Conservation (phyloP, 805 yeast genomes). For the Tetrapisispora namnaoensis region DNA sequence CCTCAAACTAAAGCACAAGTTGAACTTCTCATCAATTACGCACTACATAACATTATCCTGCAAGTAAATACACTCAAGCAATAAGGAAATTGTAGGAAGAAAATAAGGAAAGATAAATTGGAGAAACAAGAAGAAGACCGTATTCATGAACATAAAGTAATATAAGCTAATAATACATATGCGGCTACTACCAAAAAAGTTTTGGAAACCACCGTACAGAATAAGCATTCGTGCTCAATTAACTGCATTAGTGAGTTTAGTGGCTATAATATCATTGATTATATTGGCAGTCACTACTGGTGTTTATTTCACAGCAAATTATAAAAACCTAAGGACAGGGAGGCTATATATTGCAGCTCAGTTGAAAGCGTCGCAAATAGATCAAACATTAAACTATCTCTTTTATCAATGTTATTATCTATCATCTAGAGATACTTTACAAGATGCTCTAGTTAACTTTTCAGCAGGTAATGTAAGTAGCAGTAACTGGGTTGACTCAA, state of each 20-base stretch:
- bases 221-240: conserved; percentile 72
- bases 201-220: conserved; percentile 30
- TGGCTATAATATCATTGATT: conserved; percentile 59
- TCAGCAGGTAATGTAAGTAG: conserved; percentile 62
- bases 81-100: not conserved
- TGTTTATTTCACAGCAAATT: conserved; percentile 57
- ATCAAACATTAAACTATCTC: conserved; percentile 52
- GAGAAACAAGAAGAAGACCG: not conserved
- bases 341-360: conserved; percentile 70
- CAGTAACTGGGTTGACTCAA: conserved; percentile 38
- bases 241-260: conserved; percentile 57
- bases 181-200: not conserved
- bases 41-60: too few species aligned
- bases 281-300: conserved; percentile 70
- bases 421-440: conserved; percentile 50
- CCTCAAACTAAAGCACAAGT: too few species aligned
- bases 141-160: not conserved
- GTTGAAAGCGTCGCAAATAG: conserved; percentile 68
- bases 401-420: conserved; percentile 64
- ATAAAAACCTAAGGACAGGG: conserved; percentile 54
- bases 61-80: too few species aligned
- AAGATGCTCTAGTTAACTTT: conserved; percentile 47
- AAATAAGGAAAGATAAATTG: not conserved
- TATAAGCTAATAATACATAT: not conserved
- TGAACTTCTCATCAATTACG: too few species aligned